phyloP scores from a whole-genome alignment of 2,329 filamentous ascomycete species.

The Penicillium sp. region DNA sequence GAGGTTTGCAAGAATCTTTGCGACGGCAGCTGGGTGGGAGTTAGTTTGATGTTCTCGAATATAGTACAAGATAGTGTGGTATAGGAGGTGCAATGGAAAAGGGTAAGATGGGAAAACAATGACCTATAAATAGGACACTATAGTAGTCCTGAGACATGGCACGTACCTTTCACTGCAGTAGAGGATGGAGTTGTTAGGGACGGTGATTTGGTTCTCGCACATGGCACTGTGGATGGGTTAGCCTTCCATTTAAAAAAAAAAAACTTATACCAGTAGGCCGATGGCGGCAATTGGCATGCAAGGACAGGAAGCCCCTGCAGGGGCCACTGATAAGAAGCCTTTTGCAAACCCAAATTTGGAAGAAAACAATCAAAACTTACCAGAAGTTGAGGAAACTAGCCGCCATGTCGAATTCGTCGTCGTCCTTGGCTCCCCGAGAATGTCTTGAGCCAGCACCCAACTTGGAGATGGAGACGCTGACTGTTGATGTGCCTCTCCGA shows the following conservation, averaged over 20 bases:
- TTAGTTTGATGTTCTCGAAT: slow-evolving; percentile 1
- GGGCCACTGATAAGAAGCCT: slow-evolving; percentile 19
- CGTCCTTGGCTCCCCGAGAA: slow-evolving; percentile 17
- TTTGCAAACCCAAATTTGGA: background rate
- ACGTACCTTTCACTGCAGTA: slow-evolving; percentile 66
- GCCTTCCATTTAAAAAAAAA: slow-evolving; percentile 14
- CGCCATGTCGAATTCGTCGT: slow-evolving; percentile 42
- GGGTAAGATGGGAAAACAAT: background rate
- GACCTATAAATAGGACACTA: slow-evolving; percentile 1
- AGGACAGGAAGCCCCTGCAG: slow-evolving; percentile 15
- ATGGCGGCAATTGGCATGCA: slow-evolving; percentile 20
- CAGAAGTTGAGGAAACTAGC: slow-evolving; percentile 49
- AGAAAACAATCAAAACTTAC: slow-evolving; percentile 31
- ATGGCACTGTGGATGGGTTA: slow-evolving; percentile 53
- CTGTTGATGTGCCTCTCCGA: slow-evolving; percentile 34
- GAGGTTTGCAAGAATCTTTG: slow-evolving; percentile 48
- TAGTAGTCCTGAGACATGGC: slow-evolving; percentile 4
- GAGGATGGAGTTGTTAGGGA: slow-evolving; percentile 60
- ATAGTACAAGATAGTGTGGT: background rate
- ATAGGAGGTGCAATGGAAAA: background rate
- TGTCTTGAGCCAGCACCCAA: slow-evolving; percentile 30
- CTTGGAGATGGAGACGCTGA: slow-evolving; percentile 34
- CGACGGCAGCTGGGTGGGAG: slow-evolving; percentile 42
- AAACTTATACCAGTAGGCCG: background rate
- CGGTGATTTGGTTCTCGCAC: slow-evolving; percentile 66